Evolutionary conservation across 768 basidiomycete species (phyloP).

Genomic region (Hypsizygus marmoreus): DNA sequence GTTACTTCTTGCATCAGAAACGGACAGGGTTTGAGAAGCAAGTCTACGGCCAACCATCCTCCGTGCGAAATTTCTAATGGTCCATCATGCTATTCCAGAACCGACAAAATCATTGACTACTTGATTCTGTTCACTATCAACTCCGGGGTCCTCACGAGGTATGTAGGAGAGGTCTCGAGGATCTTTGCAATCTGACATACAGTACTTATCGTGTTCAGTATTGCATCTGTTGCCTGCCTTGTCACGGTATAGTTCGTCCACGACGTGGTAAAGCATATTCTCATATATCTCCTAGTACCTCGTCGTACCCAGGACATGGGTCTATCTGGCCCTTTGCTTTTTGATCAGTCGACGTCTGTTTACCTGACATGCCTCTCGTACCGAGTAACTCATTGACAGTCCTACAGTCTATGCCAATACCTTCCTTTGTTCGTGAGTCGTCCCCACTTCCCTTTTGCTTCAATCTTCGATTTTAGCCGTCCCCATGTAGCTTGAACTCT

Average conservation of each 20-base stretch:
- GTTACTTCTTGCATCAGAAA: conserved; percentile 32
- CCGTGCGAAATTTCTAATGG: background rate
- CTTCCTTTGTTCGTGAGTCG: conserved; percentile 32
- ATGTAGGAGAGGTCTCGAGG: background rate
- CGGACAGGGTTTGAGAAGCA: conserved; percentile 35
- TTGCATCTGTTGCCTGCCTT: conserved; percentile 31
- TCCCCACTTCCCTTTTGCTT: background rate
- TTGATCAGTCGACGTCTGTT: conserved; percentile 31
- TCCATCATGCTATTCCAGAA: conserved; percentile 14
- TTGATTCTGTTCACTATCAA: conserved; percentile 34
- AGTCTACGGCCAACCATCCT: background rate
- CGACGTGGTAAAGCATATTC: background rate
- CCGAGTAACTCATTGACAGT: background rate
- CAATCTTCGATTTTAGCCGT: background rate
- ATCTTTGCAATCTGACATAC: too few species aligned
- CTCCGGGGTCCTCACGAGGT: conserved; percentile 33
- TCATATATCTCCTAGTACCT: conserved; percentile 23
- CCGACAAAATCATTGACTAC: conserved; percentile 35
- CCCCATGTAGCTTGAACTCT: conserved; percentile 26
- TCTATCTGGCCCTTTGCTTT: conserved; percentile 35
- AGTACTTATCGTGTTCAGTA: conserved; percentile 11
- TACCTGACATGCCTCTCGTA: background rate
- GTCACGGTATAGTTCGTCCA: conserved; percentile 22
- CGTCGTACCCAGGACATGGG: conserved; percentile 31
- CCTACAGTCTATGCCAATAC: conserved; percentile 33